These are phyloP conservation scores for Sarocladium brachiariae DNA, from an alignment of 2,329 filamentous ascomycete species.

Conservation along the genomic window DNA sequence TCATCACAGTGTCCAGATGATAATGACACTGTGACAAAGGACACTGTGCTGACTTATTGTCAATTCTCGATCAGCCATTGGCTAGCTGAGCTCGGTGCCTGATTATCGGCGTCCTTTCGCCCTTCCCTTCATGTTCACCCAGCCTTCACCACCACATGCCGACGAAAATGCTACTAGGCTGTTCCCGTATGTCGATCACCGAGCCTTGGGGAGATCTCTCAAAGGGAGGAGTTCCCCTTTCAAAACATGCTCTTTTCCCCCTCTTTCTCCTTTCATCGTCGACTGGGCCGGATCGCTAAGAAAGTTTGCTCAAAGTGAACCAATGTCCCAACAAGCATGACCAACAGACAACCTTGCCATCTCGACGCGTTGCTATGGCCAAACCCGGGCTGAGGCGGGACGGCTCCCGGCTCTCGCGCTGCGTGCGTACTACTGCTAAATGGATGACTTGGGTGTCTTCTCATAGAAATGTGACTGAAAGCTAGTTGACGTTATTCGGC, in stretches of 20 bases:
- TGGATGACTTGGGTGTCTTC: not conserved
- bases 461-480: not conserved
- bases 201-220: not conserved
- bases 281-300: too few species aligned
- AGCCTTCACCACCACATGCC: constrained; percentile 5
- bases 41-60: not conserved
- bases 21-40: not conserved
- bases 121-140: not conserved
- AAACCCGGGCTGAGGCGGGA: not conserved
- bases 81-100: not conserved
- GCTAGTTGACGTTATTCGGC: not conserved
- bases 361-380: not conserved
- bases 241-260: not conserved
- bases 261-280: too few species aligned
- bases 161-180: not conserved
- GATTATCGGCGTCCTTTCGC: not conserved
- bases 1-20: not conserved
- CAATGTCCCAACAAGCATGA: not conserved
- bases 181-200: too few species aligned
- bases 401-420: not conserved
- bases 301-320: too few species aligned
- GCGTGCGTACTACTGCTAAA: too few species aligned
- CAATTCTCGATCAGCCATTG: not conserved
- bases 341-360: too few species aligned
- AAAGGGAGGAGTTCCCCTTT: not conserved